phyloP scores from a whole-genome alignment of 345 rosid species.

The Hirschfeldia incana region DNA sequence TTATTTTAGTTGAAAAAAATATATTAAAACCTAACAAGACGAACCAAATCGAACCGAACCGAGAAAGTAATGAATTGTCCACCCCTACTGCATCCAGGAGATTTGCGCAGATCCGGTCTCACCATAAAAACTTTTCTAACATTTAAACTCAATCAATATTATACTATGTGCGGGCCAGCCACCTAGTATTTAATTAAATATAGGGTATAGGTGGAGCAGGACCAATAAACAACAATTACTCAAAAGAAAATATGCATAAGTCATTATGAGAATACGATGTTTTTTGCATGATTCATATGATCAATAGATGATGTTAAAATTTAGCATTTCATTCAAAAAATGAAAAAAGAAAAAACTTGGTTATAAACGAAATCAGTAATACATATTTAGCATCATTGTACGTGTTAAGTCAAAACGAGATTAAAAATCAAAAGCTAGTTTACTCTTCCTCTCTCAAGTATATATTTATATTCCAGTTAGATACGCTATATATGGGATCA shows the following conservation, averaged over 20 bases:
- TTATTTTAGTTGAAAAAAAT: too few relatives aligned
- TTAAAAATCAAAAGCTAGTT: neutral
- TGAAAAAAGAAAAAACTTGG: neutral
- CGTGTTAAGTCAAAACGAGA: neutral
- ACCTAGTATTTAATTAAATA: slow-evolving; percentile 2
- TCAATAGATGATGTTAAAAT: neutral
- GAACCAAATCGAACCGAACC: too few relatives aligned
- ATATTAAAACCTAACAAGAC: too few relatives aligned
- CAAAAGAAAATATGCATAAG: slow-evolving; percentile 8
- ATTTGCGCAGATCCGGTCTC: too few relatives aligned
- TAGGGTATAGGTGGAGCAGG: slow-evolving; percentile 24
- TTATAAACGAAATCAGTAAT: neutral
- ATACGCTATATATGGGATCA: neutral
- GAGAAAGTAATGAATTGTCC: too few relatives aligned
- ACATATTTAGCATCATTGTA: neutral
- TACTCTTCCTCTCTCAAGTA: neutral
- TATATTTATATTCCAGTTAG: neutral
- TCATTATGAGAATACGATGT: slow-evolving; percentile 25
- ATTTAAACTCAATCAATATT: too few relatives aligned
- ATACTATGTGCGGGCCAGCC: too few relatives aligned
- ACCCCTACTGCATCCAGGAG: too few relatives aligned
- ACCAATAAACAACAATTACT: slow-evolving; percentile 2
- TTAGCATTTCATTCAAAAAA: too few relatives aligned
- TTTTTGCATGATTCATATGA: slow-evolving; percentile 10
- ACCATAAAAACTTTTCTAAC: too few relatives aligned